Base-by-base conservation (phyloP, 1,284 basidiomycete genomes). In the Pyrrhoderma noxium region DNA sequence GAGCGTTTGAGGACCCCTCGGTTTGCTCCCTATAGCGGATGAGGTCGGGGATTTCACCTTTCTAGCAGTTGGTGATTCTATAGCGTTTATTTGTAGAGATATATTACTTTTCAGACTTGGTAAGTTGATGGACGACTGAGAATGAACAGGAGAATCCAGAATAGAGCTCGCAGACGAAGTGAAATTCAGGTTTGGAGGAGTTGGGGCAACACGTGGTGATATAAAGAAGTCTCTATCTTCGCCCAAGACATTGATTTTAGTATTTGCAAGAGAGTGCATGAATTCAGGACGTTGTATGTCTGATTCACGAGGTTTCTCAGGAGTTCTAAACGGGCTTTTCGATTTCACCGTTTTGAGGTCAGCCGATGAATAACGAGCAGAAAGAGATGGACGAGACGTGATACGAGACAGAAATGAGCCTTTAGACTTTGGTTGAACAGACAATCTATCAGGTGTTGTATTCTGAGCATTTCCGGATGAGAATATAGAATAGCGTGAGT, bases 291-390 rank as follows among this genome's bases (percentile, higher is more conserved):
- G 49, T 18, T 41, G 38, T 9, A 43, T n/a, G 8, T 21, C 14
- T 8, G 49, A 22, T 9, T n/a, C 34, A 23, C 7, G 39, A 16
- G 5, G 14, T 37, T 51, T 47, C 22, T 47, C 34, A 9, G 45
- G 23, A 18, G 44, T 47, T 25, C 45, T 52, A 39, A 36, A 42
- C 27, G 11, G 2, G 25, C 21, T 22, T 31, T 16, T 25, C 49
- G 54, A 22, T n/a, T 46, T 19, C 16, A 42, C 44, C 31, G 54
- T 52, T 22, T 52, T 56, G 31, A 56, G 51, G 25, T 56, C 54
- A 14, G 54, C 54, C 31, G 54, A 56, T 18, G 54, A 56, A 37
- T 52, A 51, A 8, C 54, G 50, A 41, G 51, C 36, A 23, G 54
- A 45, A 14, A 56, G 42, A 3, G 49, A 51, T 19, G 54, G 54